These are phyloP conservation scores for Globisporangium nagaii DNA, from an alignment of 352 stramenopile genomes.

Conservation along the genomic window DNA sequence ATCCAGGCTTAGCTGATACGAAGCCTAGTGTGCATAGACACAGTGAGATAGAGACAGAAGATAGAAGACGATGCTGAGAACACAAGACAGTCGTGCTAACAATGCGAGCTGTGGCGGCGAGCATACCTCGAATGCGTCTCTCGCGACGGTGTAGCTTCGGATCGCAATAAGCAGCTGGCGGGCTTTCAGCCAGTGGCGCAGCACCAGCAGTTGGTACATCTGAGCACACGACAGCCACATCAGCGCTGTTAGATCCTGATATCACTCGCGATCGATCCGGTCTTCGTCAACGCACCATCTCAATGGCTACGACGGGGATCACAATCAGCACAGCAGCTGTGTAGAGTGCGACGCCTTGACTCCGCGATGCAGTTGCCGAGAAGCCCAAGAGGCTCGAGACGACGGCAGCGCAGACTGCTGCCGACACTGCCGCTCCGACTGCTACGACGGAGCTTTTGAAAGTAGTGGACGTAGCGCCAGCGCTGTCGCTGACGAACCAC, in stretches of 20 bases:
- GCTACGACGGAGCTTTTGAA: background rate
- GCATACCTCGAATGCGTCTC: conserved; percentile 10
- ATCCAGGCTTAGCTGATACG: conserved; percentile 29
- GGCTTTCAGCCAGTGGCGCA: background rate
- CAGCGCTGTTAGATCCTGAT: too few species aligned
- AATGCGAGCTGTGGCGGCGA: too few species aligned
- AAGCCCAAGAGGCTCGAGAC: too few species aligned
- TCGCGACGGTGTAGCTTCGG: background rate
- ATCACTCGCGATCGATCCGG: background rate
- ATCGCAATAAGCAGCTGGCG: background rate
- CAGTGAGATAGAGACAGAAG: too few species aligned
- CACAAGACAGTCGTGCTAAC: too few species aligned
- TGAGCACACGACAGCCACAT: background rate
- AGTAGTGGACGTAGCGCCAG: background rate
- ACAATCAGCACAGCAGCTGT: background rate
- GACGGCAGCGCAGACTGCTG: background rate
- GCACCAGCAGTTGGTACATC: conserved; percentile 8
- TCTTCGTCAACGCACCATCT: background rate
- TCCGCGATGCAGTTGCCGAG: background rate
- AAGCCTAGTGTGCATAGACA: too few species aligned
- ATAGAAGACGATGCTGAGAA: too few species aligned
- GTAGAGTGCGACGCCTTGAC: background rate
- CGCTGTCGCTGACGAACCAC: background rate
- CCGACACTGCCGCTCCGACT: background rate
- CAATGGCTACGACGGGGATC: background rate